phyloP scores from a whole-genome alignment of 305 asterid species.

The Solanum hybrid region DNA sequence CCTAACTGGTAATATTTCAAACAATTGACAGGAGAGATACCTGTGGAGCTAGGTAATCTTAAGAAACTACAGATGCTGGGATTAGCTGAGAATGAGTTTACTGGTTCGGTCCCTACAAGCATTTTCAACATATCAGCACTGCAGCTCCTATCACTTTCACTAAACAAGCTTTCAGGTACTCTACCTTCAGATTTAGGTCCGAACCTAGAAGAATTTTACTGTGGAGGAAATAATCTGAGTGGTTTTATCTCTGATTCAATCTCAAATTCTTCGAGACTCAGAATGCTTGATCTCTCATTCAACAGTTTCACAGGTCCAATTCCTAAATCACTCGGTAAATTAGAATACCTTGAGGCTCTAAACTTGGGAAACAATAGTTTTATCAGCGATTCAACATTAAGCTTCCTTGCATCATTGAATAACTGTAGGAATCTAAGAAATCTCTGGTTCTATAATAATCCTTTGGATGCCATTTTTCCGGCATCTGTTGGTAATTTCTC shows the following conservation, averaged over 20 bases:
- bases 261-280: neutral
- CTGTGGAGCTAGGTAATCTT: neutral
- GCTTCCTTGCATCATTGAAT: neutral
- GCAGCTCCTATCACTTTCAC: neutral
- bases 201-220: neutral
- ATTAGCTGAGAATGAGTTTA: neutral
- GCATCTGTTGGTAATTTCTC: neutral
- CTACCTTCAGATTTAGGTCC: neutral
- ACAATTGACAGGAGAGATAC: neutral
- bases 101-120: neutral
- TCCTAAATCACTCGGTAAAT: neutral
- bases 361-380: neutral
- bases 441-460: neutral
- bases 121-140: neutral
- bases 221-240: neutral
- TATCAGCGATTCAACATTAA: neutral
- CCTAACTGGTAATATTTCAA: neutral
- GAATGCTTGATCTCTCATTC: conserved; percentile 5
- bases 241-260: neutral
- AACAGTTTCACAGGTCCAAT: conserved; percentile 15
- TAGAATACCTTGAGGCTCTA: neutral
- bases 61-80: neutral
- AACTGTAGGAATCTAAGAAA: neutral
- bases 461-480: neutral
- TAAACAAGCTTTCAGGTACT: neutral